Conservation (phyloP, 805 yeast genomes). For the Yarrowia sp. region DNA sequence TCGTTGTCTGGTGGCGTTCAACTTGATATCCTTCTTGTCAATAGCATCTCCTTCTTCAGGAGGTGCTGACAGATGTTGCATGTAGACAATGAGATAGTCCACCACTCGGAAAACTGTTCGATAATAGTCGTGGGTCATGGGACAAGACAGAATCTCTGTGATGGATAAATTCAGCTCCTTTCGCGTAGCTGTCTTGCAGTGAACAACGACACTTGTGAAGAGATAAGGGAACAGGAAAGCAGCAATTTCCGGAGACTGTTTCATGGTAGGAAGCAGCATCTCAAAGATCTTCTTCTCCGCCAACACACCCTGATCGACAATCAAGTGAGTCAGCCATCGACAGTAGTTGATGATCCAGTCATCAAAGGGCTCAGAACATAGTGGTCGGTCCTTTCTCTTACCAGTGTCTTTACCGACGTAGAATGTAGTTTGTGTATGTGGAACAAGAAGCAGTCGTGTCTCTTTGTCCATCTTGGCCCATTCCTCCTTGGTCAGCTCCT, state of each 20-base stretch:
- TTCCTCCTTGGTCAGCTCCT: slow-evolving; percentile 5
- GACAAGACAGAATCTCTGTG: slow-evolving; percentile 57
- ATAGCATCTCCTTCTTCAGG: slow-evolving; percentile 11
- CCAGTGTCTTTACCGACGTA: slow-evolving; percentile 15
- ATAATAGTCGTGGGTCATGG: slow-evolving; percentile 67
- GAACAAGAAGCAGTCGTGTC: neutral
- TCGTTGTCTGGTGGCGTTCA: slow-evolving; percentile 48
- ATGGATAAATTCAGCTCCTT: slow-evolving; percentile 69
- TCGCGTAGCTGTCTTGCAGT: slow-evolving; percentile 56
- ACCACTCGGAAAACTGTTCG: slow-evolving; percentile 77
- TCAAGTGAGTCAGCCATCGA: slow-evolving; percentile 63
- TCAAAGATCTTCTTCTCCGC: slow-evolving; percentile 59
- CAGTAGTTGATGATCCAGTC: slow-evolving; percentile 78
- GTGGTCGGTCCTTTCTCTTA: slow-evolving; percentile 7
- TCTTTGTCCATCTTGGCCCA: slow-evolving; percentile 11
- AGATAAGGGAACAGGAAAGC: slow-evolving; percentile 79
- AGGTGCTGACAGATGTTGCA: slow-evolving; percentile 36
- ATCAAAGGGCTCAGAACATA: slow-evolving; percentile 50
- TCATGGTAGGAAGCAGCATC: slow-evolving; percentile 68
- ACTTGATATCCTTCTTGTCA: slow-evolving; percentile 45
- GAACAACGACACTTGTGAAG: slow-evolving; percentile 66
- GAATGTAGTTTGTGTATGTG: slow-evolving; percentile 55
- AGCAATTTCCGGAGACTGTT: slow-evolving; percentile 64
- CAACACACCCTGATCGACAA: slow-evolving; percentile 45
- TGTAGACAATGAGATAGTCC: slow-evolving; percentile 86